Evolutionary conservation across 768 basidiomycete species (phyloP).

Genomic region (Mycena haematopus): DNA sequence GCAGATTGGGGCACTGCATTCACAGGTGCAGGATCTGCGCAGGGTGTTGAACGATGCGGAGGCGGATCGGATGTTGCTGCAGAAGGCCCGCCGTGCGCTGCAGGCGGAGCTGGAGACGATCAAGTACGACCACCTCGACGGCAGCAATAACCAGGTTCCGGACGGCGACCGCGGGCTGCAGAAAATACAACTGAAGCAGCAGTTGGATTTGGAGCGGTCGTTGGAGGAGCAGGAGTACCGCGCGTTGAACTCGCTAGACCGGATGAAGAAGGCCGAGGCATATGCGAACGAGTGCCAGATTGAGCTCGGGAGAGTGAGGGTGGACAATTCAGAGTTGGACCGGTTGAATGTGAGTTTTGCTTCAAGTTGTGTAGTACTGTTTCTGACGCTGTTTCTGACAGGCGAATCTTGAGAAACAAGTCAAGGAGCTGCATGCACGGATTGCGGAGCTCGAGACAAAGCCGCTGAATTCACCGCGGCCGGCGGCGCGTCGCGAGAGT

Average conservation of each 20-base stretch:
- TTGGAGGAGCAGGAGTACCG: slow-evolving; percentile 82
- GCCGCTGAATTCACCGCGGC: slow-evolving; percentile 69
- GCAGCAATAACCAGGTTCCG: slow-evolving; percentile 66
- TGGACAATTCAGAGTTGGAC: slow-evolving; percentile 85
- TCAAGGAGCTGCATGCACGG: slow-evolving; percentile 83
- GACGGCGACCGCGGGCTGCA: too few species aligned
- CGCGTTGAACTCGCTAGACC: slow-evolving; percentile 71
- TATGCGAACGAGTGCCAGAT: slow-evolving; percentile 78
- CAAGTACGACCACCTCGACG: slow-evolving; percentile 74
- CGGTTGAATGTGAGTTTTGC: slow-evolving; percentile 65
- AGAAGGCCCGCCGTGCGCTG: slow-evolving; percentile 80
- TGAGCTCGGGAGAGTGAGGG: slow-evolving; percentile 75
- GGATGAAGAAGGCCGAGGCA: slow-evolving; percentile 82
- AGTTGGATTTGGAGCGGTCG: slow-evolving; percentile 80
- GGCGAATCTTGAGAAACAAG: slow-evolving; percentile 85
- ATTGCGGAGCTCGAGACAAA: slow-evolving; percentile 85
- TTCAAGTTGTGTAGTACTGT: background rate
- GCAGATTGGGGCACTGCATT: slow-evolving; percentile 83
- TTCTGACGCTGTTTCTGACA: slow-evolving; percentile 39
- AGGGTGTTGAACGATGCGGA: slow-evolving; percentile 86
- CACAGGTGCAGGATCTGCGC: slow-evolving; percentile 85
- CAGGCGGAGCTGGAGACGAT: slow-evolving; percentile 84
- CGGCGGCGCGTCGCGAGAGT: slow-evolving; percentile 64
- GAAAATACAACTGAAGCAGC: slow-evolving; percentile 75
- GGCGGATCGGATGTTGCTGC: slow-evolving; percentile 76